These are phyloP conservation scores for Gonium pectorale DNA, from an alignment of 139 green algal species.

Conservation along the genomic window DNA sequence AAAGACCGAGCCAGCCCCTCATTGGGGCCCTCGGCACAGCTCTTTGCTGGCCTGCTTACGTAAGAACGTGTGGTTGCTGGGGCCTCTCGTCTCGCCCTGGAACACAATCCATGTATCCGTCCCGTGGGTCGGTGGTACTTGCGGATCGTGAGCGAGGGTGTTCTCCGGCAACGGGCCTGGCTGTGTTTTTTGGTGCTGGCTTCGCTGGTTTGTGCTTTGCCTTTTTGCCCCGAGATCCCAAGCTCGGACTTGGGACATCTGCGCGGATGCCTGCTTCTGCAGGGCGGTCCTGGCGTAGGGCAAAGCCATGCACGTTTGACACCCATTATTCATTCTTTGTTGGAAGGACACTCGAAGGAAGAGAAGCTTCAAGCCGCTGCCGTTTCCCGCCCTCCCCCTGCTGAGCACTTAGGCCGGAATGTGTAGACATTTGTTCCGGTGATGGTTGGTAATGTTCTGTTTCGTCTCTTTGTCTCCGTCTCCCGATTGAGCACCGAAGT, in stretches of 20 bases:
- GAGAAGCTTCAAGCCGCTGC: conserved; percentile 27
- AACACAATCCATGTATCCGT: not conserved
- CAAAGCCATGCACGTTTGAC: conserved; percentile 26
- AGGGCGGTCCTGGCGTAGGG: no score
- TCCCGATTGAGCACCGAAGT: no score
- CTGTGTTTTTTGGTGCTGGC: conserved; percentile 23
- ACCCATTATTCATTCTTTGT: conserved; percentile 16
- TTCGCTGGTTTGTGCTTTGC: conserved; percentile 14
- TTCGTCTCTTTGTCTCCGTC: no score
- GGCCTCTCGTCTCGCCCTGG: no score
- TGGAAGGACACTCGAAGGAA: conserved; percentile 31
- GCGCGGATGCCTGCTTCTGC: not conserved
- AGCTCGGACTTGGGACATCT: no score
- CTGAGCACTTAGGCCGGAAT: conserved; percentile 31
- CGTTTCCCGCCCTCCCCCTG: not conserved
- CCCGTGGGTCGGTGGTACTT: not conserved
- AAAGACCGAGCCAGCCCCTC: conserved; percentile 14
- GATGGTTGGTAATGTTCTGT: no score
- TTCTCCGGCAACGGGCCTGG: not conserved
- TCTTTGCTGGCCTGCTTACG: not conserved
- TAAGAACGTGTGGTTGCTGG: no score
- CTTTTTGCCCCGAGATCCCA: not conserved
- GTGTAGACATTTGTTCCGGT: not conserved
- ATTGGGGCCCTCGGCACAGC: conserved; percentile 30
- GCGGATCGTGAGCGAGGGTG: not conserved